These are phyloP conservation scores for Boletus huronensis DNA, from an alignment of 768 basidiomycete species.

Conservation along the genomic window DNA sequence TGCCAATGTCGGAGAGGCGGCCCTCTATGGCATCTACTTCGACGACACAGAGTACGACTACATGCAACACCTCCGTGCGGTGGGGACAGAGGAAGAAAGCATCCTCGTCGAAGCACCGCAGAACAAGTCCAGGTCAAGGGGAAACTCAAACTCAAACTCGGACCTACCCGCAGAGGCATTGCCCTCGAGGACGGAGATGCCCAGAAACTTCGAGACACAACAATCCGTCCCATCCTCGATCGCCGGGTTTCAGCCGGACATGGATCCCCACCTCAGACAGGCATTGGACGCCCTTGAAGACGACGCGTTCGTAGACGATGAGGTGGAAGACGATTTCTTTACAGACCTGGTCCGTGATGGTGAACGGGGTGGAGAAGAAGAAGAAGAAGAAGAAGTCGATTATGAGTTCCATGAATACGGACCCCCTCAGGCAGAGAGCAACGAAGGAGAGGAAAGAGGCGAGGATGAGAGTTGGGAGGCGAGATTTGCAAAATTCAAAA, in stretches of 20 bases:
- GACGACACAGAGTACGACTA: constrained; percentile 98
- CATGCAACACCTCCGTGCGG: constrained; percentile 88
- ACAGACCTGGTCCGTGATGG: constrained; percentile 67
- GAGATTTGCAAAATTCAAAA: constrained; percentile 79
- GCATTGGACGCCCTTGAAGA: constrained; percentile 93
- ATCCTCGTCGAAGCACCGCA: constrained; percentile 76
- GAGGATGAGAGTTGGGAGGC: constrained; percentile 63
- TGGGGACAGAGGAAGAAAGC: constrained; percentile 75
- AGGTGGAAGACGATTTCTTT: constrained; percentile 73
- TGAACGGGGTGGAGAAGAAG: constrained; percentile 60
- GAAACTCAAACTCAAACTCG: constrained; percentile 38
- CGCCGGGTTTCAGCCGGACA: constrained; percentile 87
- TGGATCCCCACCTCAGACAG: constrained; percentile 95
- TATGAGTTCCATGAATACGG: constrained; percentile 64
- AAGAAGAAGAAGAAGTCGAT: constrained; percentile 55
- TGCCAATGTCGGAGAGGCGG: constrained; percentile 78
- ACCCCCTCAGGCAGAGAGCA: constrained; percentile 14
- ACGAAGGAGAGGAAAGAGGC: constrained; percentile 27
- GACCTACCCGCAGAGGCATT: constrained; percentile 67
- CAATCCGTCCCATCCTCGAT: constrained; percentile 80
- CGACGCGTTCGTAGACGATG: constrained; percentile 87
- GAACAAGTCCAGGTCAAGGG: constrained; percentile 27
- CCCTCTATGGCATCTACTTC: constrained; percentile 86
- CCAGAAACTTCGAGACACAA: constrained; percentile 70
- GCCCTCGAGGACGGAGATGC: constrained; percentile 71